These are phyloP conservation scores for Ophiostoma australiae DNA, from an alignment of 2,329 filamentous ascomycete genomes.

Conservation along the genomic window DNA sequence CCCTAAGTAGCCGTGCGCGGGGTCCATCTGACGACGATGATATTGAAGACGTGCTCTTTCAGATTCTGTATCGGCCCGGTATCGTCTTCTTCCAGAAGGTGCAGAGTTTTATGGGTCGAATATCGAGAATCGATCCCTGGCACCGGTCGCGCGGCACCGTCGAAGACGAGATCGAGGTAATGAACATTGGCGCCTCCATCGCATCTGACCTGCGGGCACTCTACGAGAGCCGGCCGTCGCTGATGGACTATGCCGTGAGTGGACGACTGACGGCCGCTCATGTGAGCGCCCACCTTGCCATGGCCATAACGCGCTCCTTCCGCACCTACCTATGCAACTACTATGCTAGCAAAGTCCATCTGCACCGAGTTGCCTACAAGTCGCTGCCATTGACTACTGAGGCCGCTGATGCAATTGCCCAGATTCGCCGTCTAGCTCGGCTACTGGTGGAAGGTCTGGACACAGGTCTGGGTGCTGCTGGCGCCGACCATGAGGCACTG, in stretches of 20 bases:
- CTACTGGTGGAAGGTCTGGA: conserved; percentile 42
- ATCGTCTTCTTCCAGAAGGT: conserved; percentile 55
- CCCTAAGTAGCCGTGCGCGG: conserved; percentile 5
- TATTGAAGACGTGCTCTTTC: conserved; percentile 49
- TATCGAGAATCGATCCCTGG: conserved; percentile 53
- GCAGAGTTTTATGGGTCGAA: conserved; percentile 53
- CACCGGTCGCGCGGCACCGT: conserved; percentile 52
- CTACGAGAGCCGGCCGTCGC: conserved; percentile 46
- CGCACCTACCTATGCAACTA: conserved; percentile 54
- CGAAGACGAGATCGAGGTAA: conserved; percentile 54
- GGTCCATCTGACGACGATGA: conserved; percentile 31
- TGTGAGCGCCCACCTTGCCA: conserved; percentile 45
- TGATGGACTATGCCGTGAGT: conserved; percentile 53
- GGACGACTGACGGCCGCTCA: conserved; percentile 46
- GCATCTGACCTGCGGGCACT: conserved; percentile 46
- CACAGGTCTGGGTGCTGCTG: conserved; percentile 26
- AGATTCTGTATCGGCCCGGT: conserved; percentile 51
- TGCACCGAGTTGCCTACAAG: conserved; percentile 54
- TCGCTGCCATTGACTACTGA: conserved; percentile 49
- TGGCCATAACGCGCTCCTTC: conserved; percentile 49
- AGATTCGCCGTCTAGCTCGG: conserved; percentile 45
- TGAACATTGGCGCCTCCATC: conserved; percentile 50
- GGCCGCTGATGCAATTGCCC: conserved; percentile 43
- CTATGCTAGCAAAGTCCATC: conserved; percentile 51
- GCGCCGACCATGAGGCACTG: conserved; percentile 37